phyloP scores from a whole-genome alignment of 2,329 filamentous ascomycete species.

The Exserohilum rostratum region DNA sequence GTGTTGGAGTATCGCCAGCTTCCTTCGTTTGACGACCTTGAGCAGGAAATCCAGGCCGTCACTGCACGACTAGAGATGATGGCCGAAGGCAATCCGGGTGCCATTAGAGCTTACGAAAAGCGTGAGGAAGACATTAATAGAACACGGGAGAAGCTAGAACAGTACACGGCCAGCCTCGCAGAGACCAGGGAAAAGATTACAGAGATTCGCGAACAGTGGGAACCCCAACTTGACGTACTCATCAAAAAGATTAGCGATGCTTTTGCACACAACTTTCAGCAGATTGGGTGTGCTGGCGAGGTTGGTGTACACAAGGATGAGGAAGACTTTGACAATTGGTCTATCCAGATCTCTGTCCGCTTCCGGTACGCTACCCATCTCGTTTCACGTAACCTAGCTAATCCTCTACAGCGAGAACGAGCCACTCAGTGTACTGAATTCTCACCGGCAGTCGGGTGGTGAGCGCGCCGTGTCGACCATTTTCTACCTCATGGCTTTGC shows the following conservation, averaged over 20 bases:
- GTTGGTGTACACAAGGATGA: constrained; percentile 85
- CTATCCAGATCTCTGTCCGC: constrained; percentile 90
- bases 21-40: constrained; percentile 62
- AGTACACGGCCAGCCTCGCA: constrained; percentile 61
- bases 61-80: constrained; percentile 79
- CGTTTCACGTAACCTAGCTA: constrained; percentile 13
- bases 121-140: constrained; percentile 67
- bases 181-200: constrained; percentile 64
- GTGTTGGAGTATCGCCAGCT: constrained; percentile 26
- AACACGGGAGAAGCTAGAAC: constrained; percentile 64
- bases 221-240: constrained; percentile 79
- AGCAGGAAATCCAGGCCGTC: constrained; percentile 75
- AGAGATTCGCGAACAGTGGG: constrained; percentile 75
- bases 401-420: constrained; percentile 64
- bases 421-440: constrained; percentile 80
- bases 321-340: constrained; percentile 91
- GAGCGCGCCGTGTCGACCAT: constrained; percentile 96
- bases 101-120: constrained; percentile 71
- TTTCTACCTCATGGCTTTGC: constrained; percentile 98
- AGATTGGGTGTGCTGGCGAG: constrained; percentile 93
- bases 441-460: constrained; percentile 93
- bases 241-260: constrained; percentile 84
- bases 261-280: constrained; percentile 90
- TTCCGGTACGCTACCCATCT: constrained; percentile 69
- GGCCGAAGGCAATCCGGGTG: constrained; percentile 74